Conservation (phyloP, 2,329 filamentous ascomycete genomes). For the Sclerotinia minor region DNA sequence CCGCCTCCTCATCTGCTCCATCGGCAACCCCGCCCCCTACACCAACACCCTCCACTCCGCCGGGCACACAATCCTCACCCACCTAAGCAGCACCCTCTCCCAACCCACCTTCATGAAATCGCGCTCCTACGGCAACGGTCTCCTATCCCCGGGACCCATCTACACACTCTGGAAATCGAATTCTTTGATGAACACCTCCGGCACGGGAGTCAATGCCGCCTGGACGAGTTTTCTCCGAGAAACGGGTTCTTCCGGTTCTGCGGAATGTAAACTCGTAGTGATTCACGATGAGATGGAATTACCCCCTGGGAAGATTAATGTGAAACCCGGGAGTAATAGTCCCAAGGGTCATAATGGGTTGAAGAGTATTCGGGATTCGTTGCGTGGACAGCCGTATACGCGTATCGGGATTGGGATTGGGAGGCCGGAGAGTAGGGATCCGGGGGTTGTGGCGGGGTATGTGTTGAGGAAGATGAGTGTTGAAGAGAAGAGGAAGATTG, state of each 20-base stretch:
- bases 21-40: conserved; percentile 81
- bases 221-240: conserved; percentile 59
- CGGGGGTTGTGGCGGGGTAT: conserved; percentile 68
- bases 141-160: conserved; percentile 49
- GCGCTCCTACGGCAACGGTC: conserved; percentile 51
- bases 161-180: conserved; percentile 74
- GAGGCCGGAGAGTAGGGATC: conserved; percentile 69
- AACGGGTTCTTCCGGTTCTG: conserved; percentile 32
- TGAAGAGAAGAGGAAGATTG: conserved; percentile 37
- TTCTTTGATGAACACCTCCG: conserved; percentile 81
- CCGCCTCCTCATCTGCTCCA: conserved; percentile 75
- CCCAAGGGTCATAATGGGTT: conserved; percentile 74
- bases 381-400: conserved; percentile 50
- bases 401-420: conserved; percentile 84
- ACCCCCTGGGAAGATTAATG: conserved; percentile 64
- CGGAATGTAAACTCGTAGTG: conserved; percentile 62
- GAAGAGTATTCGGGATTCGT: conserved; percentile 59
- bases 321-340: conserved; percentile 63
- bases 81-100: conserved; percentile 46
- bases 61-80: conserved; percentile 74
- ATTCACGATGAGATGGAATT: conserved; percentile 88
- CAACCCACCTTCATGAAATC: conserved; percentile 51
- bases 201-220: conserved; percentile 65
- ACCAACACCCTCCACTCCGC: conserved; percentile 81
- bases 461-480: conserved; percentile 58